These are phyloP conservation scores for Clonostachys rhizophaga DNA, from an alignment of 2,329 filamentous ascomycete genomes.

Conservation along the genomic window DNA sequence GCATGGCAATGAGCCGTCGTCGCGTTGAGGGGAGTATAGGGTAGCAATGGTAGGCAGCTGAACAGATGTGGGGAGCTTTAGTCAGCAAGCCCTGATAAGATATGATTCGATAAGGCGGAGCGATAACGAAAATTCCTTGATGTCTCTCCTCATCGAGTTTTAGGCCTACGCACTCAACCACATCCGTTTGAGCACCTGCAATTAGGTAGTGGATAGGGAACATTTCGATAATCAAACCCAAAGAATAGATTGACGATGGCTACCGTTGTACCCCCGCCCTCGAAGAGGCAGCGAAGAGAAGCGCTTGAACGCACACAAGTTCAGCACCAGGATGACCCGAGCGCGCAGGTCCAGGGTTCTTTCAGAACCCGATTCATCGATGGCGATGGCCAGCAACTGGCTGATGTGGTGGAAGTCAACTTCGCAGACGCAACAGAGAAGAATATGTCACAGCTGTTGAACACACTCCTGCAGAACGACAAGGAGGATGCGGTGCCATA, in stretches of 20 bases:
- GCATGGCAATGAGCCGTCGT: too few species aligned
- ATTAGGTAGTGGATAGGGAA: too few species aligned
- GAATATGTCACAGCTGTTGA: conserved; percentile 83
- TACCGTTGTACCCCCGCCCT: conserved; percentile 77
- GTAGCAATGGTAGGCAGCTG: too few species aligned
- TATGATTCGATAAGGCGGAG: too few species aligned
- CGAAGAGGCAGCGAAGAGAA: conserved; percentile 80
- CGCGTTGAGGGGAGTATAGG: too few species aligned
- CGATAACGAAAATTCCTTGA: too few species aligned
- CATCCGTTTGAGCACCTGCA: too few species aligned
- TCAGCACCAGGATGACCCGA: conserved; percentile 64
- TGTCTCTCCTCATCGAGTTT: too few species aligned
- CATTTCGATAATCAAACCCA: too few species aligned
- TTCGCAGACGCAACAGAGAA: conserved; percentile 82
- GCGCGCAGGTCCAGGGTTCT: conserved; percentile 62
- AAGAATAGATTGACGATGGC: conserved; percentile 50
- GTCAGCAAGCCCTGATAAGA: too few species aligned
- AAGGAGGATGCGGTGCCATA: conserved; percentile 57
- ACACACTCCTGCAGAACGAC: conserved; percentile 57
- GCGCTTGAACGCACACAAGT: conserved; percentile 64
- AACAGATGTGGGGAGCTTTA: too few species aligned
- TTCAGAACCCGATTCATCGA: conserved; percentile 87
- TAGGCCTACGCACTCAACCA: too few species aligned
- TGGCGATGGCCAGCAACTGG: conserved; percentile 66
- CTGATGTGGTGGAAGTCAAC: conserved; percentile 68